Evolutionary conservation across 1,284 basidiomycete genomes (phyloP).

Genomic region (Schizophyllum commune): DNA sequence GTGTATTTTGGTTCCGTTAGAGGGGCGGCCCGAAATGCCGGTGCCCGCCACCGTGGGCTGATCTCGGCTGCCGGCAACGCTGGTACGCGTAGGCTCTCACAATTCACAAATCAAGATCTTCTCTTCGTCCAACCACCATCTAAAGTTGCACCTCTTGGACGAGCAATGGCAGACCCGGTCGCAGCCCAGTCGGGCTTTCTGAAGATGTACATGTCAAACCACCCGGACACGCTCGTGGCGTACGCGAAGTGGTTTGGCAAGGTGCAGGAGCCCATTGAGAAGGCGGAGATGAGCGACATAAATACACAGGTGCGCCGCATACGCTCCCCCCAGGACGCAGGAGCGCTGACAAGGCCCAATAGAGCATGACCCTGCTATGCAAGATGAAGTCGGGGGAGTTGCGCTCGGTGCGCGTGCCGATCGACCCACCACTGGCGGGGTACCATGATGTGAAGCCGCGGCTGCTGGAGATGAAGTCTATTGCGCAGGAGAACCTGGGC

Average conservation of each 20-base stretch:
- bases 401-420: conserved; percentile 43
- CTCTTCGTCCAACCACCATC: too few relatives aligned
- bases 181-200: conserved; percentile 69
- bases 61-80: too few relatives aligned
- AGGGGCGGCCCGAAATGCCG: too few relatives aligned
- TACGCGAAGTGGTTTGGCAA: conserved; percentile 72
- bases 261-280: conserved; percentile 23
- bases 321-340: not conserved
- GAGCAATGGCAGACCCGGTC: conserved; percentile 45
- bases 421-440: conserved; percentile 61
- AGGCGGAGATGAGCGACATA: conserved; percentile 12
- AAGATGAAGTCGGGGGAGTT: conserved; percentile 40
- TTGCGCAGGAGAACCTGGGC: conserved; percentile 65
- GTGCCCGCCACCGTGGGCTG: too few relatives aligned
- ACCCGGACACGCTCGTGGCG: conserved; percentile 73
- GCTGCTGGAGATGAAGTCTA: conserved; percentile 63
- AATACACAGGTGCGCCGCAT: conserved; percentile 13
- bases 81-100: too few relatives aligned
- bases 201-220: conserved; percentile 75
- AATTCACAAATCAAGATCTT: too few relatives aligned
- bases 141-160: too few relatives aligned
- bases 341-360: not conserved
- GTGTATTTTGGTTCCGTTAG: too few relatives aligned
- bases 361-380: conserved; percentile 63
- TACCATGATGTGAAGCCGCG: conserved; percentile 78